phyloP scores from a whole-genome alignment of 768 basidiomycete species.

The Hygrophoropsis aurantiaca region DNA sequence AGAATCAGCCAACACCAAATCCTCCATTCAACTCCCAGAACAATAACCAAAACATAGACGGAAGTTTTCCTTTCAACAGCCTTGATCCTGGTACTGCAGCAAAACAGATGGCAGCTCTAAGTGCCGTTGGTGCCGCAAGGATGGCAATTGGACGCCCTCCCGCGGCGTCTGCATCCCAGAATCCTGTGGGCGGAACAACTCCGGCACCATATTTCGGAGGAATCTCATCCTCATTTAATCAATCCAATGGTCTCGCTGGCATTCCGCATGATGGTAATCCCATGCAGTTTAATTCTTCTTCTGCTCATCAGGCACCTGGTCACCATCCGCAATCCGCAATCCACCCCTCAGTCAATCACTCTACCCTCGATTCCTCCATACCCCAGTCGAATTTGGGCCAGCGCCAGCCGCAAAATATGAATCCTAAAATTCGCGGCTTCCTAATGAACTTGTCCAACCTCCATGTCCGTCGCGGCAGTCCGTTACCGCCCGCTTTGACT shows the following conservation, averaged over 20 bases:
- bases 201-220: constrained; percentile 69
- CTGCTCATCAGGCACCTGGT: constrained; percentile 44
- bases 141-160: constrained; percentile 50
- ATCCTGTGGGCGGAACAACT: constrained; percentile 53
- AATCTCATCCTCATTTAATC: constrained; percentile 39
- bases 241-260: constrained; percentile 33
- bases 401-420: constrained; percentile 39
- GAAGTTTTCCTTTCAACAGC: constrained; percentile 44
- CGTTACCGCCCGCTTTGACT: constrained; percentile 74
- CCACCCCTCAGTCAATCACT: constrained; percentile 25
- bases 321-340: constrained; percentile 39
- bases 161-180: constrained; percentile 35
- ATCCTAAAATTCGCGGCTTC: constrained; percentile 61
- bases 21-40: constrained; percentile 17
- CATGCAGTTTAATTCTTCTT: constrained; percentile 42
- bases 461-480: constrained; percentile 56
- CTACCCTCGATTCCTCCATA: constrained; percentile 48
- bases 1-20: constrained; percentile 10
- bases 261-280: constrained; percentile 33
- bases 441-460: constrained; percentile 57
- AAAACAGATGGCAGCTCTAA: constrained; percentile 82
- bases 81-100: constrained; percentile 67
- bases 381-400: constrained; percentile 36
- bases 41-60: constrained; percentile 25
- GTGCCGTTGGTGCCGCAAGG: constrained; percentile 47